A percentile compares a stretch with the other conserved stretches of the same genome.
Conservation (phyloP, 2,329 filamentous ascomycete species). For the Furcasterigmium sp. region DNA sequence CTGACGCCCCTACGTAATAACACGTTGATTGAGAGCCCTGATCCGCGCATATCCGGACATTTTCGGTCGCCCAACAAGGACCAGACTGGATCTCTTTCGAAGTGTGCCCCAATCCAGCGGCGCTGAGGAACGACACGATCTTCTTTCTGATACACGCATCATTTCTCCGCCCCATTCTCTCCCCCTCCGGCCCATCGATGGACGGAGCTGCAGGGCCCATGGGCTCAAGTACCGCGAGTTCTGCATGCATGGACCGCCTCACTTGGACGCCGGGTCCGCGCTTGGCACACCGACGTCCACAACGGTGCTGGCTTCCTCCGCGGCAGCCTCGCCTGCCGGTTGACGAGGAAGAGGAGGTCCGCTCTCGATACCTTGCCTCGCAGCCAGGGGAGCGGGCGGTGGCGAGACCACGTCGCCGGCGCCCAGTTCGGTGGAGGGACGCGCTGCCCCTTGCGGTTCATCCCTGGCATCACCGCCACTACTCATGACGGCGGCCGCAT, state of each 20-base stretch:
- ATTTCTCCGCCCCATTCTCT: not conserved
- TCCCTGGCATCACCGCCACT: not conserved
- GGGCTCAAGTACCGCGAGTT: not conserved
- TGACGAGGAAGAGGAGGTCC: not conserved
- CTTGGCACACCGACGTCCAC: not conserved
- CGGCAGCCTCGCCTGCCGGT: not conserved
- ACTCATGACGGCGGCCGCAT: not conserved
- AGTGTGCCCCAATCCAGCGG: not conserved
- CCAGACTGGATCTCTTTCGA: no score
- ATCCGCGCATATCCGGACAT: no score
- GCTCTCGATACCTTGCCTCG: not conserved
- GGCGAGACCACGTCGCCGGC: not conserved
- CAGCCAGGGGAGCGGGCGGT: not conserved
- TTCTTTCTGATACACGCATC: constrained; percentile 1
- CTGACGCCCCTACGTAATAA: not conserved
- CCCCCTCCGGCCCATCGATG: not conserved
- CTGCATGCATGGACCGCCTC: not conserved
- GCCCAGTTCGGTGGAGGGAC: not conserved
- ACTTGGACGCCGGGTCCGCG: not conserved
- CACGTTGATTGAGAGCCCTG: not conserved
- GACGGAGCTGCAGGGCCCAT: no score
- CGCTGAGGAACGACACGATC: not conserved
- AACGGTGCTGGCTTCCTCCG: not conserved
- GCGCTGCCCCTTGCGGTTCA: no score
- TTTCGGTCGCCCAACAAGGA: no score